Evolutionary conservation across 2,329 filamentous ascomycete genomes (phyloP).

Genomic region (Ceratocystis papillata): DNA sequence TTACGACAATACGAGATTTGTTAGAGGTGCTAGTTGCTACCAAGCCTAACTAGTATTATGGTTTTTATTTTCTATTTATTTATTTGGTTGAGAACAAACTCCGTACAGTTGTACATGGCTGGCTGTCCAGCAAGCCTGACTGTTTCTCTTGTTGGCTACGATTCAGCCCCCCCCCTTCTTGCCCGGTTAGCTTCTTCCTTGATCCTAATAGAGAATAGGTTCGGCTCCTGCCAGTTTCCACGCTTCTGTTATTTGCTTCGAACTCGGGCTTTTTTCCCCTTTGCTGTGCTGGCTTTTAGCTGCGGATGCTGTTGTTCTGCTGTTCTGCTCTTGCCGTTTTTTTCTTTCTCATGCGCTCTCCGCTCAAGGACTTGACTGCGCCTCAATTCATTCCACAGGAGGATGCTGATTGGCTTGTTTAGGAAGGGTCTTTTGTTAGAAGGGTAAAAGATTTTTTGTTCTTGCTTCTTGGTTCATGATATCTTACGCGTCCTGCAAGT

Average conservation of each 20-base stretch:
- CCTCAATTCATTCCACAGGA: conserved; percentile 8
- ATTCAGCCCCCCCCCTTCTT: conserved; percentile 1
- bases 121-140: background rate
- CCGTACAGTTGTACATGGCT: background rate
- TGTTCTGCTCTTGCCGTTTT: background rate
- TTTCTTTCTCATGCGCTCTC: conserved; percentile 1
- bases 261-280: background rate
- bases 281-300: background rate
- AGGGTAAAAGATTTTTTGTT: conserved; percentile 2
- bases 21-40: too few species aligned
- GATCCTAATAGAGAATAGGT: background rate
- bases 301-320: conserved; percentile 1
- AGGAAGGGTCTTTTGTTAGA: conserved; percentile 2
- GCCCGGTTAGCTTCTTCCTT: background rate
- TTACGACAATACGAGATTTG: background rate
- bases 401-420: conserved; percentile 10
- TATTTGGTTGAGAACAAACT: too few species aligned
- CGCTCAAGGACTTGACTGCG: conserved; percentile 9
- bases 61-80: too few species aligned
- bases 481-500: conserved; percentile 9
- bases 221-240: background rate
- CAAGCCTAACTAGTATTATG: too few species aligned
- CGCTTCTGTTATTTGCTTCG: background rate
- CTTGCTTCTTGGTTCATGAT: conserved; percentile 10
- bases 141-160: background rate